These are phyloP conservation scores for Metschnikowia arizonensis DNA, from an alignment of 805 yeast genomes.

Conservation along the genomic window DNA sequence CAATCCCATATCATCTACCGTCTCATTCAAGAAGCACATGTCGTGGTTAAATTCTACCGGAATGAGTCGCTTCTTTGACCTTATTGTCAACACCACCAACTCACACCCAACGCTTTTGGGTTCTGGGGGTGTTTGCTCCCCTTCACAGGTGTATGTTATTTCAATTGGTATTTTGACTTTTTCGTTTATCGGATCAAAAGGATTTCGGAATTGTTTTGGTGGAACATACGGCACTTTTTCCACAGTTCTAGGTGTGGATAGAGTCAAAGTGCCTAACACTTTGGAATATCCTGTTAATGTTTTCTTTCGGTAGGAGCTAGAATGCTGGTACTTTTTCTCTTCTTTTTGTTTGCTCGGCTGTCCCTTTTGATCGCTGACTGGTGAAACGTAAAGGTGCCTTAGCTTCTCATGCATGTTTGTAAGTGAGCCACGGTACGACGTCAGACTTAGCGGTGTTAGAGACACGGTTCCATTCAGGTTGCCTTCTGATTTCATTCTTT, in stretches of 20 bases:
- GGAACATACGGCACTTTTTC: conserved; percentile 30
- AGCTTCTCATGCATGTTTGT: conserved; percentile 18
- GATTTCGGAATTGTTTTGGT: conserved; percentile 27
- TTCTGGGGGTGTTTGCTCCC: conserved; percentile 24
- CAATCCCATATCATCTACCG: conserved; percentile 24
- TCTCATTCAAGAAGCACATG: conserved; percentile 34
- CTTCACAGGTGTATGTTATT: conserved; percentile 23
- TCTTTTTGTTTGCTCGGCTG: conserved; percentile 15
- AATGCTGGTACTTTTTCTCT: conserved; percentile 28
- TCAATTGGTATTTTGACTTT: conserved; percentile 32
- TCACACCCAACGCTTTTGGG: conserved; percentile 33
- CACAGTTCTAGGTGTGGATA: conserved; percentile 32
- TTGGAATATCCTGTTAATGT: conserved; percentile 30
- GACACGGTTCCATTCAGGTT: not conserved
- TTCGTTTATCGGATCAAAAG: conserved; percentile 13
- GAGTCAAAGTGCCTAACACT: conserved; percentile 29
- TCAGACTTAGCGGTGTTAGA: conserved; percentile 12
- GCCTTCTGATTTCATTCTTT: conserved; percentile 7
- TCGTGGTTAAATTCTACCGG: conserved; percentile 41
- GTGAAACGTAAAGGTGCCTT: conserved; percentile 31
- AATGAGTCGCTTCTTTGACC: conserved; percentile 32
- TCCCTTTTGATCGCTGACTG: conserved; percentile 20
- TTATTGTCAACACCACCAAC: conserved; percentile 32
- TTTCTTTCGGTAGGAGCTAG: conserved; percentile 32
- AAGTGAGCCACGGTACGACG: conserved; percentile 10